Percentiles rank a stretch among this genome's conserved stretches.
These are phyloP conservation scores for Alternaria metachromatica DNA, from an alignment of 2,329 filamentous ascomycete genomes.

Conservation along the genomic window DNA sequence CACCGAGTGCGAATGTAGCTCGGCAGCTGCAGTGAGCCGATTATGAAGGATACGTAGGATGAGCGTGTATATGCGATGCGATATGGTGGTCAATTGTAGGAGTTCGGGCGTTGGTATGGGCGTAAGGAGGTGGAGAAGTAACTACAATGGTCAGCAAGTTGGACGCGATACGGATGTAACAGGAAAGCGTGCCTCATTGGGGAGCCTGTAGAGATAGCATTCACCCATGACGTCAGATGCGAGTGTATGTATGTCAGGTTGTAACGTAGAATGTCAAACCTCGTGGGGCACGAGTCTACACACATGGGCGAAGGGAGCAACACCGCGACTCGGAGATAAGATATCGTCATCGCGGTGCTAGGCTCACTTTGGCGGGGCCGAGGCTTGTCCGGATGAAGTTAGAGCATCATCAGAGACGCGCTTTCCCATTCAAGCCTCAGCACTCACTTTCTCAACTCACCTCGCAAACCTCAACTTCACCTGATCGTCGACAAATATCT, in stretches of 20 bases:
- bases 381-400: slow-evolving; percentile 22
- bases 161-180: not conserved
- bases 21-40: slow-evolving; percentile 66
- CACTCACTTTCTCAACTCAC: slow-evolving; percentile 20
- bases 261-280: not conserved
- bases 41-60: slow-evolving; percentile 69
- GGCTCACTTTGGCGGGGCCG: slow-evolving; percentile 5
- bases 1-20: slow-evolving; percentile 67
- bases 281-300: slow-evolving; percentile 2
- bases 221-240: slow-evolving; percentile 24
- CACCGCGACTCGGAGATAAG: slow-evolving; percentile 27
- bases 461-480: not conserved
- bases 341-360: slow-evolving; percentile 37
- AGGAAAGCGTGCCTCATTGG: slow-evolving; percentile 42
- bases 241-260: not conserved
- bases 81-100: slow-evolving; percentile 64
- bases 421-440: slow-evolving; percentile 34
- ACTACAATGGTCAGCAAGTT: slow-evolving; percentile 32
- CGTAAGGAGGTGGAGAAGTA: slow-evolving; percentile 54
- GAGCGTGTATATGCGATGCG: slow-evolving; percentile 68
- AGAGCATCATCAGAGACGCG: slow-evolving; percentile 29
- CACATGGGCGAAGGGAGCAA: slow-evolving; percentile 20
- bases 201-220: slow-evolving; percentile 45
- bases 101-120: slow-evolving; percentile 52
- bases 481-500: not conserved